Evolutionary conservation across 2,329 filamentous ascomycete species (phyloP), one percentile per base, ranked within the genome.

Genomic region (Tolypocladium endophyticum): DNA sequence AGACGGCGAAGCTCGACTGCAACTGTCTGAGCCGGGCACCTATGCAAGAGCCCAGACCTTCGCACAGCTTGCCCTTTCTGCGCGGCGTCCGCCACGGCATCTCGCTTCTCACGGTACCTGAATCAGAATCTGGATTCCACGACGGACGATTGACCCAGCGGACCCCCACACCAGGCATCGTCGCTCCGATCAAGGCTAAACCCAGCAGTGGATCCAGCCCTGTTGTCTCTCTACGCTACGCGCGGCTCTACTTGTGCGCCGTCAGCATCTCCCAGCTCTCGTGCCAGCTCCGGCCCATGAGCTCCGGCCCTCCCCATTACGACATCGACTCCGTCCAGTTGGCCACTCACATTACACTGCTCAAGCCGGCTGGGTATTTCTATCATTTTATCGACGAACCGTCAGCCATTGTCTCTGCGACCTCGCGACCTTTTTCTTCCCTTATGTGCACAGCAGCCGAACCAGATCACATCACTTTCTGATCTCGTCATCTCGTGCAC

Each of bases 301-400:
- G 47, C 59, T 23, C 11, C 43, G 20, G 43, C 30, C 54, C 47
- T 53, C 35, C 30, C 58, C 50, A 57, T 62, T 59, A 62, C 58
- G 58, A 60, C 61, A 62, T 62, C 41, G 56, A 43, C 35, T 58
- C 47, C 23, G 41, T n/a, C 28, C 35, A 25, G 8, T 18, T 41
- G 54, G 18, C 58, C 54, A 52, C 54, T 43, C 54, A 9, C n/a
- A 41, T 6, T 50, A 35, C 30, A n/a, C 14, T 53, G 18, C 9
- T 33, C 20, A 20, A 23, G 30, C 50, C 18, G 35, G 25, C 47
- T 50, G 25, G 25, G 14, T 3, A 2, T 20, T 30, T 30, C 25
- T 2, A 20, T 9, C 0, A 3, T 3, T n/a, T n/a, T 11, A 14
- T 35, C 50, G 18, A 53, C 50, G 28, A n/a, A 20, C 14, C 47